Conservation (phyloP, 306 rosid species). For the cucumber (Cucumis sativus) region Cucumber_9930_V3 NC_026659.2:26216501-26217000, state of each 20-base stretch:
- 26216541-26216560: constrained; percentile 15
- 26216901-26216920: not conserved
- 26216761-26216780: constrained; percentile 73
- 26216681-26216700: constrained; percentile 31
- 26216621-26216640: constrained; percentile 62
- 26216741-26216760: constrained; percentile 98
- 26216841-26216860: not conserved
- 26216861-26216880: not conserved
- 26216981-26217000: not conserved
- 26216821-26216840: not conserved
- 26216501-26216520: not conserved
- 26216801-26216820: constrained; percentile 7
- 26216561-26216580: constrained; percentile 15
- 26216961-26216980: not conserved
- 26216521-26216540: constrained; percentile 24
- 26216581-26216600: constrained; percentile 60
- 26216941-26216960: not conserved
- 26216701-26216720: constrained; percentile 83
- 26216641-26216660: constrained; percentile 53
- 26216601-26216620: constrained; percentile 68
- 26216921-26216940: not conserved
- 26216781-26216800: constrained; percentile 59
- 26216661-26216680: constrained; percentile 24
- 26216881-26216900: constrained; percentile 1
- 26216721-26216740: constrained; percentile 84